Evolutionary conservation across 192 early-diverging fungal species (phyloP).

Genomic region (Cetraspora pellucida): DNA sequence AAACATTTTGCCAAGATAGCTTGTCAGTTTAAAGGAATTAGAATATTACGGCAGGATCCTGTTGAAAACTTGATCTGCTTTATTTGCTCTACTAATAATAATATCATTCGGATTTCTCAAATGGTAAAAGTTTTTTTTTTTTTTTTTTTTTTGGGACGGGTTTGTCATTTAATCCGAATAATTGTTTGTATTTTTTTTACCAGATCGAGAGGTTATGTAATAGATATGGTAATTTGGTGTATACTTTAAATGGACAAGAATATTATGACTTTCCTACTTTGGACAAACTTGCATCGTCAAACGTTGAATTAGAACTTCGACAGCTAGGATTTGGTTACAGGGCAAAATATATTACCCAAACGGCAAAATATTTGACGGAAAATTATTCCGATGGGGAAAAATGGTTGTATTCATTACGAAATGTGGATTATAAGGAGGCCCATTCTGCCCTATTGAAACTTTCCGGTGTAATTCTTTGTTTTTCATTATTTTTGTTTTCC

Average conservation of each 20-base stretch:
- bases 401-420: slow-evolving; percentile 70
- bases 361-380: slow-evolving; percentile 57
- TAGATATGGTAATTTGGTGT: slow-evolving; percentile 50
- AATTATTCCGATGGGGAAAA: slow-evolving; percentile 42
- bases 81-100: slow-evolving; percentile 94
- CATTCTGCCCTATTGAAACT: slow-evolving; percentile 68
- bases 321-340: slow-evolving; percentile 92
- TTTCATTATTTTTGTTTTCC: not conserved
- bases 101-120: slow-evolving; percentile 85
- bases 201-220: slow-evolving; percentile 55
- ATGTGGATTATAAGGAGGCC: slow-evolving; percentile 55
- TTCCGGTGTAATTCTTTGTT: slow-evolving; percentile 55
- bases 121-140: slow-evolving; percentile 58
- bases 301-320: slow-evolving; percentile 68
- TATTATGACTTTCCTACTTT: slow-evolving; percentile 77
- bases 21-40: slow-evolving; percentile 60
- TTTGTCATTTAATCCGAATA: not conserved
- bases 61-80: slow-evolving; percentile 88
- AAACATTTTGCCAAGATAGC: slow-evolving; percentile 68
- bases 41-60: slow-evolving; percentile 82
- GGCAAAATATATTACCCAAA: slow-evolving; percentile 85
- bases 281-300: slow-evolving; percentile 49
- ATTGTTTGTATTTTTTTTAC: not conserved
- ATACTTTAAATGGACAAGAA: slow-evolving; percentile 38
- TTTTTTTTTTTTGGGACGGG: not conserved